Percentiles rank a stretch among this genome's conserved stretches.
Evolutionary conservation across 1,284 basidiomycete genomes (phyloP).

Genomic region (Prillingera fragicola): DNA sequence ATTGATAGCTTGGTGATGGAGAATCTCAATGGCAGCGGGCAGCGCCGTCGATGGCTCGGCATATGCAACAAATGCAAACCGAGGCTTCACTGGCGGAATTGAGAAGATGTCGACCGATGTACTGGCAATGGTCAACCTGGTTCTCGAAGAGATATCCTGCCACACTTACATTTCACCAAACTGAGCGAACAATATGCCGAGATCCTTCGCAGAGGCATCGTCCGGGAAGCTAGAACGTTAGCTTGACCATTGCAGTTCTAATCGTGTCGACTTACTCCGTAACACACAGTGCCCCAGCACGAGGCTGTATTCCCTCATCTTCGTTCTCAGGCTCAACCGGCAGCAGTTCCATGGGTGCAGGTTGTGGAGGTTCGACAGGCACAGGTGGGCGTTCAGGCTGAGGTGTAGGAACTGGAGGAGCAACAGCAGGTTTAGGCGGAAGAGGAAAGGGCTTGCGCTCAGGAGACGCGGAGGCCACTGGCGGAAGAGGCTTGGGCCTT

Average conservation of each 20-base stretch:
- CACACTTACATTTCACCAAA: slow-evolving; percentile 44
- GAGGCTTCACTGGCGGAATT: slow-evolving; percentile 34
- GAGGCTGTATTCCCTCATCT: slow-evolving; percentile 18
- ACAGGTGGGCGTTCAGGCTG: not conserved
- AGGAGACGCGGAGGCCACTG: not conserved
- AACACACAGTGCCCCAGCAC: slow-evolving; percentile 36
- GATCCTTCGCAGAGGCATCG: slow-evolving; percentile 37
- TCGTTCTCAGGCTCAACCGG: slow-evolving; percentile 3
- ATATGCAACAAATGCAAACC: slow-evolving; percentile 44
- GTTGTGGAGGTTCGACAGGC: not conserved
- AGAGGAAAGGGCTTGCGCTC: not conserved
- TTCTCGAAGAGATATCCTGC: not conserved
- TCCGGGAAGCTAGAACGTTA: slow-evolving; percentile 37
- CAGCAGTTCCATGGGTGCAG: not conserved
- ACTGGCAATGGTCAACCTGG: slow-evolving; percentile 32
- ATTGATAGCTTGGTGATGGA: slow-evolving; percentile 33
- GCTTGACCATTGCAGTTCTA: not conserved
- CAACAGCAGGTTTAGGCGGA: not conserved
- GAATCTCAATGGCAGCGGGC: slow-evolving; percentile 25
- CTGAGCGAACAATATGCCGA: slow-evolving; percentile 46
- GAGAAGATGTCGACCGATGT: slow-evolving; percentile 47
- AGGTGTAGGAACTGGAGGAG: not conserved
- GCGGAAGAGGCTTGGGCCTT: slow-evolving; percentile 22
- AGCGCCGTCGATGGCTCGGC: slow-evolving; percentile 21
- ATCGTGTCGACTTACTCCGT: slow-evolving; percentile 26